phyloP scores from a whole-genome alignment of 2,329 filamentous ascomycete species.

The Alternaria ethzedia region DNA sequence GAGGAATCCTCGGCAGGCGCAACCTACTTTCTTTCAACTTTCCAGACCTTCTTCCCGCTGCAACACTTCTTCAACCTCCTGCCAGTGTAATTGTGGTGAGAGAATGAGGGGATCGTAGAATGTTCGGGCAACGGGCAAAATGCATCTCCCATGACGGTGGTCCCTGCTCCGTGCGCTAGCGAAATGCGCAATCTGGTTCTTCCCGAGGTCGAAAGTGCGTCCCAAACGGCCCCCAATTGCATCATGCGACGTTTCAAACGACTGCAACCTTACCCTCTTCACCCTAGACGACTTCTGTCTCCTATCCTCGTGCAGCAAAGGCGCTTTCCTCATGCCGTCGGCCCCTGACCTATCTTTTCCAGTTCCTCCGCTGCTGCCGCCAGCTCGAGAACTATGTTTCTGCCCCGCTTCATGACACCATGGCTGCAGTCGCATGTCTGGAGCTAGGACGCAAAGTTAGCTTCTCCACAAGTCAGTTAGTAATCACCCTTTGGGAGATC shows the following conservation, averaged over 20 bases:
- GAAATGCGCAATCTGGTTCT: conserved; percentile 31
- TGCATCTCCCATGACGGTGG: conserved; percentile 29
- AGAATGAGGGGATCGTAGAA: conserved; percentile 28
- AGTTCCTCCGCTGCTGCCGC: conserved; percentile 29
- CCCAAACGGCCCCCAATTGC: conserved; percentile 21
- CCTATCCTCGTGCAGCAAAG: conserved; percentile 6
- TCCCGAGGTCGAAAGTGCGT: conserved; percentile 31
- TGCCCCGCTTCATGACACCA: not conserved
- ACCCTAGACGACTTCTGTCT: conserved; percentile 16
- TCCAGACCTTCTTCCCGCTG: conserved; percentile 51
- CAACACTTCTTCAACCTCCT: conserved; percentile 49
- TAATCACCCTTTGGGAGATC: not conserved
- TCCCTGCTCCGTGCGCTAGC: conserved; percentile 30
- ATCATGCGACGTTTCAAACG: conserved; percentile 8
- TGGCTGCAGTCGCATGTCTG: not conserved
- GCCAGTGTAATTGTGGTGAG: conserved; percentile 34
- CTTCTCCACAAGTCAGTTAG: not conserved
- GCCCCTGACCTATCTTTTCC: conserved; percentile 6
- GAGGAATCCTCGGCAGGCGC: conserved; percentile 3
- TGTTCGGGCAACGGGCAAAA: conserved; percentile 32
- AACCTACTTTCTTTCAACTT: conserved; percentile 43
- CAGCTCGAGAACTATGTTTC: conserved; percentile 9
- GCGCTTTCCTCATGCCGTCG: not conserved
- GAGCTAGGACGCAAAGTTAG: not conserved
- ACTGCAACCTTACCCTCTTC: conserved; percentile 15